Base-by-base conservation (phyloP, 768 basidiomycete species). In the Suillus subaureus region DNA sequence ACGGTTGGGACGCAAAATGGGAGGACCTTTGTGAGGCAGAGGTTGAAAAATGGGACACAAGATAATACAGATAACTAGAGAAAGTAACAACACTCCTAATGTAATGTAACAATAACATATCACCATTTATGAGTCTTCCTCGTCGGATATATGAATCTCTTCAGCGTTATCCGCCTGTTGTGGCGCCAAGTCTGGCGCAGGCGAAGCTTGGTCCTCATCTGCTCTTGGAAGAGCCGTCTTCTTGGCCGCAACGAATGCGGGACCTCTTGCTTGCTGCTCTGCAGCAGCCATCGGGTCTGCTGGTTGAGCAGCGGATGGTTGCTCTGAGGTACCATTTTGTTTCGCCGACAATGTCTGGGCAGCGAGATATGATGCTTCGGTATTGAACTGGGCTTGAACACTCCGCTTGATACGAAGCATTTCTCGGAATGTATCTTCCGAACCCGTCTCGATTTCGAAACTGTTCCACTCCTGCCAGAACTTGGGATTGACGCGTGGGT, bases 341-440 rank as follows among this genome's bases (percentile, higher is more conserved):
- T 84, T 82, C 28, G 90, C 87, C 3, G 89, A 89, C 63, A 91
- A 81, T 12, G 96, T 91, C 79, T 97, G 94, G 13, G 96, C 96
- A 9, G 94, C 94, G 63, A 97, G 82, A 77, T 95, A 97, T 52
- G 91, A 92, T 55, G 91, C 92, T 78, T 98, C 97, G 3, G 97
- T 99, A 77, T 99, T 99, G 84, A 97, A 99, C 73, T 96, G 93
- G 33, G 97, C 96, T 78, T 99, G 97, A 18, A 99, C 97, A 71
- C 96, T 96, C 64, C 97, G 89, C 80, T 97, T 97, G 82, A 99
- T 97, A 43, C 96, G 89, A 65, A 95, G 76, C 92, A 94, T 94
- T 80, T 94, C 93, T 68, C 90, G 84, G 89, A 99, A 99, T 0
- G 97, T 99, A 75, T 99, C 97, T 77, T 99, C 97, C 2, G 94